Evolutionary conservation across 2,329 filamentous ascomycete species (phyloP).

Genomic region (Colletotrichum ledebouriae): DNA sequence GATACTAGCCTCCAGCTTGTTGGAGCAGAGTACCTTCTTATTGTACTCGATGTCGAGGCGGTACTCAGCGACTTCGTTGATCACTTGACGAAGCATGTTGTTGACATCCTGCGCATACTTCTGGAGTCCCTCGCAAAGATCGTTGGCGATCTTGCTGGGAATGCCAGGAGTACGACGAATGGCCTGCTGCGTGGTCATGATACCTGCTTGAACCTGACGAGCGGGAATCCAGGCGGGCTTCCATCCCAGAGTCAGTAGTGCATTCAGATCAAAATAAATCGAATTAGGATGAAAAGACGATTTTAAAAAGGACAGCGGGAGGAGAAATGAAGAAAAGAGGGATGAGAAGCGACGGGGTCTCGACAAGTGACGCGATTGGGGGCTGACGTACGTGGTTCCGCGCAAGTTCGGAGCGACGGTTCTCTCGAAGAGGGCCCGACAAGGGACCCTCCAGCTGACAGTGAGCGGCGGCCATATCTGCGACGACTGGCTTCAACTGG

Average conservation of each 20-base stretch:
- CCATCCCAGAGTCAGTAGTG: slow-evolving; percentile 9
- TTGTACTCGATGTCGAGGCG: slow-evolving; percentile 51
- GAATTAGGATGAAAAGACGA: not conserved
- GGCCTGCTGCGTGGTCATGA: slow-evolving; percentile 43
- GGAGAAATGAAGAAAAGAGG: not conserved
- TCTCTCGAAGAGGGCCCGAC: slow-evolving; percentile 40
- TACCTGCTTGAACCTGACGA: slow-evolving; percentile 40
- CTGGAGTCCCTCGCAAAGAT: slow-evolving; percentile 41
- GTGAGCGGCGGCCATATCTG: slow-evolving; percentile 39
- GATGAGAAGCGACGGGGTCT: not conserved
- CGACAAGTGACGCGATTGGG: not conserved
- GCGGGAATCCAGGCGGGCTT: slow-evolving; percentile 41
- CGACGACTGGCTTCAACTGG: slow-evolving; percentile 12
- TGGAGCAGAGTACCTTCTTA: slow-evolving; percentile 46
- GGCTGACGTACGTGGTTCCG: slow-evolving; percentile 39
- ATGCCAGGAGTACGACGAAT: slow-evolving; percentile 43
- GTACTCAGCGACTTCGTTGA: slow-evolving; percentile 45
- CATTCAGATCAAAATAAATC: not conserved
- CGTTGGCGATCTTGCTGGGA: slow-evolving; percentile 39
- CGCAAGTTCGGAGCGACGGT: slow-evolving; percentile 41
- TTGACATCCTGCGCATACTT: slow-evolving; percentile 49
- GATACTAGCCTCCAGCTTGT: slow-evolving; percentile 39
- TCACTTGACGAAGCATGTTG: slow-evolving; percentile 43
- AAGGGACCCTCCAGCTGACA: slow-evolving; percentile 43
- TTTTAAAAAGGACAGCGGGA: not conserved